These are phyloP conservation scores for Hymenochaete sp. DNA, from an alignment of 1,284 basidiomycete genomes.

Conservation along the genomic window DNA sequence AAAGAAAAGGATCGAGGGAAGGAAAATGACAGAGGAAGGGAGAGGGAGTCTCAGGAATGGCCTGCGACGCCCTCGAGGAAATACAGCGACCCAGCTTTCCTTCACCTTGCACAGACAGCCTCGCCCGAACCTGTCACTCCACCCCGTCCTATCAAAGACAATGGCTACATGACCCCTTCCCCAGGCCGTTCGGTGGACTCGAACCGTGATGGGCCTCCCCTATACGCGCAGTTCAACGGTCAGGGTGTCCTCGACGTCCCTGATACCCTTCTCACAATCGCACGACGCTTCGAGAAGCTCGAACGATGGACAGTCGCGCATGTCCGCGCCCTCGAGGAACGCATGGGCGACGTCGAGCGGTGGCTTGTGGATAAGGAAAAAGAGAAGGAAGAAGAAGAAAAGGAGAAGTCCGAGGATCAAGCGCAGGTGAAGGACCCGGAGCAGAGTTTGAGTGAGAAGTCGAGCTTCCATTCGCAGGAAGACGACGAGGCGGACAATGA, in stretches of 20 bases:
- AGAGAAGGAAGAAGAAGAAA: constrained; percentile 22
- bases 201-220: constrained; percentile 49
- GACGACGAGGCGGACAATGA: constrained; percentile 29
- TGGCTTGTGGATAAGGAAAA: constrained; percentile 57
- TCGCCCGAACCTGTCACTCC: constrained; percentile 37
- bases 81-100: constrained; percentile 45
- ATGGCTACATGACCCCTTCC: constrained; percentile 34
- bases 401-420: constrained; percentile 17
- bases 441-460: constrained; percentile 11
- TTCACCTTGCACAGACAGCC: constrained; percentile 35
- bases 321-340: constrained; percentile 70
- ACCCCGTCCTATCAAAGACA: constrained; percentile 35
- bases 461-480: constrained; percentile 19
- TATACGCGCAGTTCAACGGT: constrained; percentile 64
- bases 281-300: constrained; percentile 73
- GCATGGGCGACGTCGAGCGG: constrained; percentile 75
- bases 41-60: constrained; percentile 44
- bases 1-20: too few species aligned
- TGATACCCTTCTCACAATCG: constrained; percentile 58
- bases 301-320: constrained; percentile 78
- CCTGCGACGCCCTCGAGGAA: constrained; percentile 42
- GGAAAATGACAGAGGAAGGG: constrained; percentile 40
- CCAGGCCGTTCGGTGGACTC: constrained; percentile 27
- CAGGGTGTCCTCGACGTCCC: constrained; percentile 64
- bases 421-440: background rate